A percentile compares a stretch with the other conserved stretches of the same genome.
Evolutionary conservation across 2,329 filamentous ascomycete species (phyloP).

Genomic region (Diaporthe nobilis): DNA sequence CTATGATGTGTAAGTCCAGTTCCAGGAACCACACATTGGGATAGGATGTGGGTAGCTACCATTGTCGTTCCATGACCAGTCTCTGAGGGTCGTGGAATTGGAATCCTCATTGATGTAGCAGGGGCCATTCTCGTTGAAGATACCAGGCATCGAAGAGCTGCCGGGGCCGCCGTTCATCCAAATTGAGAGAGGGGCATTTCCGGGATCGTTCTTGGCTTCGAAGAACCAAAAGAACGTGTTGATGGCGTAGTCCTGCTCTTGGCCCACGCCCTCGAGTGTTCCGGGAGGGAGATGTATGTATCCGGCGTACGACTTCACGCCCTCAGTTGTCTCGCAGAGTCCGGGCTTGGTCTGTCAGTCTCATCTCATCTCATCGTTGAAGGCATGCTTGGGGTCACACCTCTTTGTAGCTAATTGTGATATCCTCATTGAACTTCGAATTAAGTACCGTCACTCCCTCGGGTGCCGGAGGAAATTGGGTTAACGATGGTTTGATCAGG

Average conservation of each 20-base stretch:
- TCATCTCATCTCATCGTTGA: background rate
- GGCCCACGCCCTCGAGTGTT: constrained; percentile 47
- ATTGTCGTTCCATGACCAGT: constrained; percentile 72
- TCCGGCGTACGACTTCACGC: constrained; percentile 35
- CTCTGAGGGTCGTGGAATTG: constrained; percentile 63
- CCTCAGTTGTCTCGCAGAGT: constrained; percentile 36
- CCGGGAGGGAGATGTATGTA: constrained; percentile 52
- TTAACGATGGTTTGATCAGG: background rate
- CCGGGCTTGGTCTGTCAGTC: constrained; percentile 26
- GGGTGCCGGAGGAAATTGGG: constrained; percentile 29
- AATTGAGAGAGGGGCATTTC: constrained; percentile 36
- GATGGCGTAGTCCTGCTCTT: constrained; percentile 30
- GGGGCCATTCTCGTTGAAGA: constrained; percentile 65
- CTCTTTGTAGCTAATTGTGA: constrained; percentile 38
- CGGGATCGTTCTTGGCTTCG: constrained; percentile 38
- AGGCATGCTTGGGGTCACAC: background rate
- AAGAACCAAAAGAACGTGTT: constrained; percentile 41
- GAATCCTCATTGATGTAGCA: constrained; percentile 66
- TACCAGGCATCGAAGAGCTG: constrained; percentile 66
- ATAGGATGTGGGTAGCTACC: background rate
- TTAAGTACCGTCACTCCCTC: constrained; percentile 21
- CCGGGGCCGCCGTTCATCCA: constrained; percentile 71
- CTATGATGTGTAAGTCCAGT: constrained; percentile 42
- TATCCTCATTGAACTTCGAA: constrained; percentile 51
- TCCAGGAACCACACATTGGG: background rate